Evolutionary conservation across 1,284 basidiomycete genomes (phyloP).

Genomic region (Rhodotorula glutinis): DNA sequence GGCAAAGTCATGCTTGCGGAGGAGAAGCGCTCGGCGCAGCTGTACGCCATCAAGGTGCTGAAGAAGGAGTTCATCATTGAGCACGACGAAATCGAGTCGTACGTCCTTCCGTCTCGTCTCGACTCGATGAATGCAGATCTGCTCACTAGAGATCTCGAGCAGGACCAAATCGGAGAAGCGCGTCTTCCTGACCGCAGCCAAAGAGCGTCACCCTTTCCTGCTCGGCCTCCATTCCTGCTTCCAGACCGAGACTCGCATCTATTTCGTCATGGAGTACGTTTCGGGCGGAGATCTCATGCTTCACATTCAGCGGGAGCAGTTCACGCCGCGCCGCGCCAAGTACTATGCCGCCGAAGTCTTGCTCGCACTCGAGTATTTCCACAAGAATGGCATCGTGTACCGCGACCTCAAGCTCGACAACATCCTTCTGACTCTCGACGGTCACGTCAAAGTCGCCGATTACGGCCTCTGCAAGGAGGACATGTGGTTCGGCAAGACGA

Average conservation of each 20-base stretch:
- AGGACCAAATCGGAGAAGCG: slow-evolving; percentile 99
- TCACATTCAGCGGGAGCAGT: slow-evolving; percentile 76
- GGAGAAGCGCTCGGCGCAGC: slow-evolving; percentile 82
- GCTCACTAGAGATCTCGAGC: slow-evolving; percentile 1
- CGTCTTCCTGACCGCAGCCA: slow-evolving; percentile 92
- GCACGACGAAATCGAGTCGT: slow-evolving; percentile 99
- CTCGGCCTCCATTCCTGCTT: slow-evolving; percentile 97
- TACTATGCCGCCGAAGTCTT: slow-evolving; percentile 99
- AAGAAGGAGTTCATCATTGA: slow-evolving; percentile 99
- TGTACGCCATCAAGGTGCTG: slow-evolving; percentile 99
- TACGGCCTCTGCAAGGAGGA: slow-evolving; percentile 99
- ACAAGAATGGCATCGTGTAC: slow-evolving; percentile 92
- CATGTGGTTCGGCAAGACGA: slow-evolving; percentile 97
- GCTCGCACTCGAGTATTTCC: slow-evolving; percentile 96
- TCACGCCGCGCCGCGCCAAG: slow-evolving; percentile 80
- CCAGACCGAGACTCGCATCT: slow-evolving; percentile 96
- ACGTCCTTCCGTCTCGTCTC: slow-evolving; percentile 39
- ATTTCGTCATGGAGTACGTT: slow-evolving; percentile 61
- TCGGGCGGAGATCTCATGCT: slow-evolving; percentile 76
- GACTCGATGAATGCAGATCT: slow-evolving; percentile 6
- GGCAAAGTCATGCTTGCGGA: slow-evolving; percentile 99
- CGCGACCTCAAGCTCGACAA: slow-evolving; percentile 97
- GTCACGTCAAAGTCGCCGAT: slow-evolving; percentile 98
- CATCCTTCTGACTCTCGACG: slow-evolving; percentile 92
- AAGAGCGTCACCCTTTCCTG: slow-evolving; percentile 95